Base-by-base conservation (phyloP, 495 filamentous ascomycete genomes). In the Tuber melanosporum region DNA sequence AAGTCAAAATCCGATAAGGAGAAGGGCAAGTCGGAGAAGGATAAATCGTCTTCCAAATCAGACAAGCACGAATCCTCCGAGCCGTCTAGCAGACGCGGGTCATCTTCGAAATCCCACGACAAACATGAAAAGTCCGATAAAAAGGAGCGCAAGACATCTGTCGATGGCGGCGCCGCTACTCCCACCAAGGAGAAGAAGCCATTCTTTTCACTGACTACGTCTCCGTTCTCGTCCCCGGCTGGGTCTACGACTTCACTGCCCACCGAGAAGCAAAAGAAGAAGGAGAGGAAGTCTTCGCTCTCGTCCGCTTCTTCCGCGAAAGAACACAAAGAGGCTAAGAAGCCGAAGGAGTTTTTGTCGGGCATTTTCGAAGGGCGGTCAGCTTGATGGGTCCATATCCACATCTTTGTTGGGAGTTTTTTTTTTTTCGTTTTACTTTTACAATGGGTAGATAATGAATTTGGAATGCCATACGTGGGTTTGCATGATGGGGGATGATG, bases 351-450 rank as follows among this genome's bases (percentile, higher is more conserved):
- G 77, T 44, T 80, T 3, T 70, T 80, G 26, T 69, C 15, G 26
- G 15, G 66, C 26, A 72, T 80, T 39, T 80, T 80, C 32, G 77
- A 80, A 66, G 78, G 78, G 12, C 77, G 77, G 10, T 80, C 57
- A 12, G 57, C 78, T 42, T 80, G 26, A 79, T 69, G 20, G 19
- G 26, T 66, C 44, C 22, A 36, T 76, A 32, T 66, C 44, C 22
- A 36, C 73, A 32, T n/a, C 20, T 76, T 52, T 73, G 36, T 69
- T 17, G 6, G 32, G 8, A 73, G 71, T 71, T 74, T 44, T 78
- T 74, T 49, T 79, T 73, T 52, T 49, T 47, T 45, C 57, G 62
- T 42, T 71, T 41, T 43, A 52, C 79, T 44, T 80, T 71, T 79
- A 75, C 26, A 44, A 44, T 71, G 46, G n/a, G 72, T 78, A 70